phyloP scores from a whole-genome alignment of 306 rosid species.

The Cucumis cinereus region DNA sequence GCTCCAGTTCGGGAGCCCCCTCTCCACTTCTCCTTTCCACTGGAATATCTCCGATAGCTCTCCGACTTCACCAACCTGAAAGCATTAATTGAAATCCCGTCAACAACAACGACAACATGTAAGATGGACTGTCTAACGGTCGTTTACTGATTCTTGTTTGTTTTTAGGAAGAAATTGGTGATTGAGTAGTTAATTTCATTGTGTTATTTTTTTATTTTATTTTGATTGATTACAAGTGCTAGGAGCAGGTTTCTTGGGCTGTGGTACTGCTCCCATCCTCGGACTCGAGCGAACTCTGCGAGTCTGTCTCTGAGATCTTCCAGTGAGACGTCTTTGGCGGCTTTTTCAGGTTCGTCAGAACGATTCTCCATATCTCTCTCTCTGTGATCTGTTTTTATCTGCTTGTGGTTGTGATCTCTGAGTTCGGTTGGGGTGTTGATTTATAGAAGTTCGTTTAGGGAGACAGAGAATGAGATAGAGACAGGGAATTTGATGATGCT shows the following conservation, averaged over 20 bases:
- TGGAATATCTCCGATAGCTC: conserved; percentile 26
- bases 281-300: conserved; percentile 54
- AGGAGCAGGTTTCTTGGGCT: conserved; percentile 77
- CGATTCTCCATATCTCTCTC: conserved; percentile 33
- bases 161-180: background rate
- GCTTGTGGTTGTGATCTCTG: background rate
- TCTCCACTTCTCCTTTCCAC: conserved; percentile 82
- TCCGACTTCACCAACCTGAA: conserved; percentile 75
- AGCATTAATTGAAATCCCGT: background rate
- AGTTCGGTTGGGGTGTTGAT: background rate
- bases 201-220: background rate
- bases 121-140: background rate
- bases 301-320: conserved; percentile 52
- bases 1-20: conserved; percentile 66
- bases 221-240: conserved; percentile 37
- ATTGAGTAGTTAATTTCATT: background rate
- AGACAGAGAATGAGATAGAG: background rate
- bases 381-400: background rate
- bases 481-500: background rate
- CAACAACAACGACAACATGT: background rate
- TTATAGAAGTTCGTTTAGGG: background rate
- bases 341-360: conserved; percentile 16
- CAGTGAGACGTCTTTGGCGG: conserved; percentile 47
- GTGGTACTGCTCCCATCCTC: conserved; percentile 78
- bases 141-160: background rate